phyloP scores from a whole-genome alignment of 345 rosid species.

The Isatis tinctoria region DNA sequence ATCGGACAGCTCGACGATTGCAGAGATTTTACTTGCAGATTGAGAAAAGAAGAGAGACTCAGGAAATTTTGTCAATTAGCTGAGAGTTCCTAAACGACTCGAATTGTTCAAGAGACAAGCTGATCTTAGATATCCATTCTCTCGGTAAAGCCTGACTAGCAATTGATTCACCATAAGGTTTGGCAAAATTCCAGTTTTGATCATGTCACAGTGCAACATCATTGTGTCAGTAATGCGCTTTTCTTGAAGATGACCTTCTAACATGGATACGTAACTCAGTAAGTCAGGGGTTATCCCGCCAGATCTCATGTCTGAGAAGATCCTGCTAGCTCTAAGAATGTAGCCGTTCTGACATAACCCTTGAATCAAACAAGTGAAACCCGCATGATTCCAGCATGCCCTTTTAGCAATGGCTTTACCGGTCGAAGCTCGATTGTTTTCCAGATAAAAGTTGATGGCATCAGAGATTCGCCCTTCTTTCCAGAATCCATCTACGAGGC shows the following conservation, averaged over 20 bases:
- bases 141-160: slow-evolving; percentile 40
- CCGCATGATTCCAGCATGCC: slow-evolving; percentile 25
- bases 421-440: slow-evolving; percentile 16
- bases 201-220: slow-evolving; percentile 67
- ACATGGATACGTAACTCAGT: slow-evolving; percentile 22
- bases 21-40: slow-evolving; percentile 1
- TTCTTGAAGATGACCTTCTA: slow-evolving; percentile 33
- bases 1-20: neutral
- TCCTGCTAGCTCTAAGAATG: slow-evolving; percentile 48
- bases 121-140: slow-evolving; percentile 40
- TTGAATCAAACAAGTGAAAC: slow-evolving; percentile 42
- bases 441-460: slow-evolving; percentile 43
- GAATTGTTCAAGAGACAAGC: slow-evolving; percentile 25
- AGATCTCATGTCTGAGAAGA: slow-evolving; percentile 55
- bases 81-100: neutral
- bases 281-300: slow-evolving; percentile 43
- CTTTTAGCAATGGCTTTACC: neutral
- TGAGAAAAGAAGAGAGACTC: neutral
- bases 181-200: slow-evolving; percentile 57
- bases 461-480: slow-evolving; percentile 48
- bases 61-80: neutral
- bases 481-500: slow-evolving; percentile 58
- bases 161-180: slow-evolving; percentile 33
- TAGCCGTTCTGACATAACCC: slow-evolving; percentile 52
- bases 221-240: slow-evolving; percentile 43